Evolutionary conservation across 306 rosid species (phyloP).

Genomic region (Vicia faba): DNA sequence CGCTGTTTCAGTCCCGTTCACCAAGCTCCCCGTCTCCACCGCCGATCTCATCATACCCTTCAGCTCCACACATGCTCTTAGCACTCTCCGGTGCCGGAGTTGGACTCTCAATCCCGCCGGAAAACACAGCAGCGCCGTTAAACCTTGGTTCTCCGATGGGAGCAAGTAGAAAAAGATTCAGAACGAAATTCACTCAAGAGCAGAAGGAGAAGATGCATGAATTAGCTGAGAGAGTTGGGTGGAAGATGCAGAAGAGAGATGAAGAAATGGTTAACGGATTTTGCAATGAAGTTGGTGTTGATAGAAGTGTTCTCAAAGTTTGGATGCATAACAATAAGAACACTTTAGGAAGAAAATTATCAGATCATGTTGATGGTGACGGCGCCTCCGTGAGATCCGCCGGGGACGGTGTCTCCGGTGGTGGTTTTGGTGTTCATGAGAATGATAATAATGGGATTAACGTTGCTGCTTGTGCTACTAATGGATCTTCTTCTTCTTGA

Average conservation of each 20-base stretch:
- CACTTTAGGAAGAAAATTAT: slow-evolving; percentile 48
- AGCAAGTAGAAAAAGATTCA: slow-evolving; percentile 56
- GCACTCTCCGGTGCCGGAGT: slow-evolving; percentile 69
- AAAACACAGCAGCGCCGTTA: slow-evolving; percentile 41
- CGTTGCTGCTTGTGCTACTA: slow-evolving; percentile 46
- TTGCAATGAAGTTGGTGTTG: slow-evolving; percentile 69
- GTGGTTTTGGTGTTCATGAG: background rate
- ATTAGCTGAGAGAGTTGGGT: slow-evolving; percentile 76
- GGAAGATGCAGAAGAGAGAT: slow-evolving; percentile 98
- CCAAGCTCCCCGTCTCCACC: slow-evolving; percentile 90
- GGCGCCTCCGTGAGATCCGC: background rate
- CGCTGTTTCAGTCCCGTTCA: slow-evolving; percentile 52
- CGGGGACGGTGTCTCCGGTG: slow-evolving; percentile 2
- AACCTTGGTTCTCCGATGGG: background rate
- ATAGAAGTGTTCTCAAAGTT: slow-evolving; percentile 76
- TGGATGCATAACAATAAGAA: slow-evolving; percentile 99
- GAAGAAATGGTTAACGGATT: slow-evolving; percentile 64
- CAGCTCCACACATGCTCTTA: slow-evolving; percentile 91
- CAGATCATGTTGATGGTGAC: slow-evolving; percentile 28
- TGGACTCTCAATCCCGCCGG: slow-evolving; percentile 50
- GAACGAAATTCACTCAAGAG: slow-evolving; percentile 75
- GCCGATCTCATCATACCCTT: slow-evolving; percentile 95
- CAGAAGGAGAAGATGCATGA: slow-evolving; percentile 89
- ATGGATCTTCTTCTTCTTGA: slow-evolving; percentile 95
- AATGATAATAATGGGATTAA: slow-evolving; percentile 46